A percentile compares a stretch with the other conserved stretches of the same genome.
These are phyloP conservation scores for Leishmania braziliensis DNA, from an alignment of 208 protist species.

Conservation along the genomic window DNA sequence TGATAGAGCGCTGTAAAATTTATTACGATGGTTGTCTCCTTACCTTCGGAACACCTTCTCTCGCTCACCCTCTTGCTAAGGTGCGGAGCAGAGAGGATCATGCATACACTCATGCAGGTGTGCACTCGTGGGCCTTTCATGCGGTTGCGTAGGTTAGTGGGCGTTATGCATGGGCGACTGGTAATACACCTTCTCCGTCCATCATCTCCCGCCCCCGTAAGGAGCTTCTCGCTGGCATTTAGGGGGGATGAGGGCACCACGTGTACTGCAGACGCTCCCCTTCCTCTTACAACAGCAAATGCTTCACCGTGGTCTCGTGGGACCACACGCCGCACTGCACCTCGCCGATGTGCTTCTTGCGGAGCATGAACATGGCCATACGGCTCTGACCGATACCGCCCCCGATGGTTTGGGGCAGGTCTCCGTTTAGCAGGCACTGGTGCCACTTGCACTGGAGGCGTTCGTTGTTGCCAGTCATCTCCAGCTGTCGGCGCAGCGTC, in stretches of 20 bases:
- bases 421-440: conserved; percentile 70
- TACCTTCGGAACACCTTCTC: not conserved
- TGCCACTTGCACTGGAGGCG: conserved; percentile 75
- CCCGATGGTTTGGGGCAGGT: conserved; percentile 86
- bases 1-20: not conserved
- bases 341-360: conserved; percentile 92
- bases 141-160: not conserved
- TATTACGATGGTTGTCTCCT: not conserved
- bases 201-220: not conserved
- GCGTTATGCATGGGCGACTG: not conserved
- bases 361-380: conserved; percentile 87
- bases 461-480: conserved; percentile 66
- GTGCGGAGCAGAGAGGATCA: not conserved
- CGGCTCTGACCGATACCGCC: conserved; percentile 90
- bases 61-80: not conserved
- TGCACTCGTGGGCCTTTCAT: not conserved
- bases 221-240: not conserved
- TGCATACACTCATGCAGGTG: not conserved
- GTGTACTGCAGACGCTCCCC: not conserved
- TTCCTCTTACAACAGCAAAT: conserved; percentile 27
- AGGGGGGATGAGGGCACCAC: no score
- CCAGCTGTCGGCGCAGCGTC: conserved; percentile 75
- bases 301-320: conserved; percentile 30
- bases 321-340: conserved; percentile 91
- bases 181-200: no score